These are phyloP conservation scores for Paracamarosporium sp. DNA, from an alignment of 2,329 filamentous ascomycete genomes.

Conservation along the genomic window DNA sequence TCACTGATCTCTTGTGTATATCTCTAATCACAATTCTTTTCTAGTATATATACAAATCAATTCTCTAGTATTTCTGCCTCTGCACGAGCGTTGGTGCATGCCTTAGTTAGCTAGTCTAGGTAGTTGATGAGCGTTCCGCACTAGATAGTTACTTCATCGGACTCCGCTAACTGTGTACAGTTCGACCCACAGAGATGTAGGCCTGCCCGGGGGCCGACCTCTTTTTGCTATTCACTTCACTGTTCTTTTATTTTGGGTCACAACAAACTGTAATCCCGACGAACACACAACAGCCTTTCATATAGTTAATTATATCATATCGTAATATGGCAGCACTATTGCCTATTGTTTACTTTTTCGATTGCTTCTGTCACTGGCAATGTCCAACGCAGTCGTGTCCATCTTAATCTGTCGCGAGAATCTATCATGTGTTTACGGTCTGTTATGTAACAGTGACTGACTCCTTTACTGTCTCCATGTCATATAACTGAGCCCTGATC, in stretches of 20 bases:
- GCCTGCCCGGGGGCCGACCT: not conserved
- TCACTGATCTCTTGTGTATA: not conserved
- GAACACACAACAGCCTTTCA: too few species aligned
- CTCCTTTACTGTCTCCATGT: too few species aligned
- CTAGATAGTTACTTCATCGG: not conserved
- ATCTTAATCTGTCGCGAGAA: too few species aligned
- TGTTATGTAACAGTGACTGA: too few species aligned
- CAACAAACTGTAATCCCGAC: too few species aligned
- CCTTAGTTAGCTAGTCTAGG: not conserved
- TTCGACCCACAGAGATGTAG: constrained; percentile 5
- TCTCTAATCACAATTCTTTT: not conserved
- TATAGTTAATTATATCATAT: not conserved
- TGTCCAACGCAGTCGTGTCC: not conserved
- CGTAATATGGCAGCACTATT: not conserved
- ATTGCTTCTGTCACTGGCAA: not conserved
- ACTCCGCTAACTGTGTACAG: too few species aligned
- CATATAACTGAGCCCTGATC: too few species aligned
- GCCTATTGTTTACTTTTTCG: not conserved
- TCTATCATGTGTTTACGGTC: too few species aligned
- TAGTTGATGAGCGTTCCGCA: not conserved
- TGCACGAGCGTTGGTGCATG: constrained; percentile 1
- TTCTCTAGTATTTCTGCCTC: not conserved
- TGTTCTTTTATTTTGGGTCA: not conserved
- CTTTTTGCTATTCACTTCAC: not conserved
- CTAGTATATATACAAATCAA: not conserved